A percentile compares a stretch with the other conserved stretches of the same genome.
These are phyloP conservation scores for Cyclotella sp. DNA, from an alignment of 108 stramenopile genomes.

Conservation along the genomic window DNA sequence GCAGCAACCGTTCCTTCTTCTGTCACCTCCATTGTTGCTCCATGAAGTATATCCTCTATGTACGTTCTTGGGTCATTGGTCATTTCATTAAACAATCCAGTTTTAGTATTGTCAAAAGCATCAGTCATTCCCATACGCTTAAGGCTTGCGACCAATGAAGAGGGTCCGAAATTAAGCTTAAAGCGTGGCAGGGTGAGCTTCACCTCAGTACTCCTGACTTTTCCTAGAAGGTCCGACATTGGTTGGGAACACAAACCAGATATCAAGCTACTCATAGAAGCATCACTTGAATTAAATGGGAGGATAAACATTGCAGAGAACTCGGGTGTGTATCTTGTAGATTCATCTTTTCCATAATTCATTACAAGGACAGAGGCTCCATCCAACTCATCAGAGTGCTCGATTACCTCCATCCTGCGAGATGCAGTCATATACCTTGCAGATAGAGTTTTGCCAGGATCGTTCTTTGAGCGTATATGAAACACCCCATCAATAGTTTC, in stretches of 20 bases:
- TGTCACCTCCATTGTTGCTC: constrained; percentile 35
- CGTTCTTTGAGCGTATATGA: neutral
- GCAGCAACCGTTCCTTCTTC: constrained; percentile 34
- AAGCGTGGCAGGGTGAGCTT: constrained; percentile 24
- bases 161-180: constrained; percentile 19
- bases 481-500: constrained; percentile 15
- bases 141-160: constrained; percentile 5
- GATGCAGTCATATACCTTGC: constrained; percentile 21
- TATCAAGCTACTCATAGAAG: constrained; percentile 4
- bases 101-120: constrained; percentile 3
- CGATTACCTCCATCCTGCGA: constrained; percentile 10
- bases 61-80: constrained; percentile 20
- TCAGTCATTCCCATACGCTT: constrained; percentile 5
- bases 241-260: neutral
- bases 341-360: constrained; percentile 24
- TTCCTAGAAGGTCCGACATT: neutral
- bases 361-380: constrained; percentile 14
- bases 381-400: constrained; percentile 1
- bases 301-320: constrained; percentile 26
- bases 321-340: neutral
- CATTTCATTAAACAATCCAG: constrained; percentile 18
- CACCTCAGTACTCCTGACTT: neutral
- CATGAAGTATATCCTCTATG: constrained; percentile 25
- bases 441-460: neutral
- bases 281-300: neutral